Evolutionary conservation across 768 basidiomycete species (phyloP), one percentile per base, ranked within the genome.

Genomic region (Jaapia argillacea): DNA sequence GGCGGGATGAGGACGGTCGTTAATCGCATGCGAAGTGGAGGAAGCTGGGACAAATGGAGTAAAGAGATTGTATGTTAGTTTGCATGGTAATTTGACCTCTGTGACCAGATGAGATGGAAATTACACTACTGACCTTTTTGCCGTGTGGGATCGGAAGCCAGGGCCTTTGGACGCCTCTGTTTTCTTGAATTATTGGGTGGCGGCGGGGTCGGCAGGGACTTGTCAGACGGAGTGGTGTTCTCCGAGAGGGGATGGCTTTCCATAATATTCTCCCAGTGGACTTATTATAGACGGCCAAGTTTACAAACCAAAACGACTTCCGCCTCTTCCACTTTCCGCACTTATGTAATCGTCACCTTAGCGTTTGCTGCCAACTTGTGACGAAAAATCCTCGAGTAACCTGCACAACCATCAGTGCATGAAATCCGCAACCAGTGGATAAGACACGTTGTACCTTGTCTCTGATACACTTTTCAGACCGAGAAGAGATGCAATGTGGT

Each of bases 1-100:
- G 68, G 58, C 48, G 56, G 58, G 28, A 33, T 33, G 28, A 33
- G 28, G 28, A 10, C 16, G 28, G 28, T 33, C 16, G 28, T 33
- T 33, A 41, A 58, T 55, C 40, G 58, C 54, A 57, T 58, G 52
- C 48, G 61, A 46, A 55, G 52, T 41, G 49, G 56, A 53, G 52
- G 48, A 43, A 41, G 51, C 52, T 44, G 43, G 53, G 36, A 50
- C 42, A 31, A 43, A 45, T 50, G 10, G 21, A 33, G 28, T 23
- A 39, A 37, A 40, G 41, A 51, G 43, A 40, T 42, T 16, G 18
- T 36, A 18, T 41, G n/a, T 25, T 42, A 48, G 35, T 24, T 22
- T 26, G n/a, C 37, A 43, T 44, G 40, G 40, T 10, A 33, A 10
- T 33, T 10, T 7, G 28, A 33, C 28, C n/a, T n/a, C n/a, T n/a